Evolutionary conservation across 2,329 filamentous ascomycete species (phyloP), one percentile per base, ranked within the genome.

Genomic region (Graphilbum ipis-grandicollis): DNA sequence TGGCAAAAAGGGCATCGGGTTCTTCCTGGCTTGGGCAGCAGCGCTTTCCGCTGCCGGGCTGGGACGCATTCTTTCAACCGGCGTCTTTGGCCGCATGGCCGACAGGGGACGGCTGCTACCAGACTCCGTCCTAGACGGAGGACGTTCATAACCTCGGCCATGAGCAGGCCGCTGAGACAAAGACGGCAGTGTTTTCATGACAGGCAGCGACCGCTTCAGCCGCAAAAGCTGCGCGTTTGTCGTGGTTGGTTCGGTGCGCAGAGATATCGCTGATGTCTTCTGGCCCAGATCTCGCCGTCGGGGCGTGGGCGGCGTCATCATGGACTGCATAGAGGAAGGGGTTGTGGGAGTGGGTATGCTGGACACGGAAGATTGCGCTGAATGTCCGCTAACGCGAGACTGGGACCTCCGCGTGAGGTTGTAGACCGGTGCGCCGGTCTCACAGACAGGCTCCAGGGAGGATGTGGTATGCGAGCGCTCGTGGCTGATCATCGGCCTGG

Each of bases 371-470:
- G 76, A 75, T 47, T 83, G 75, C 14, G 74, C 58, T 10, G 74
- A 71, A 52, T 86, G 79, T 12, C 72, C 72, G 5, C 26, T 13
- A 21, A 82, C 52, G 39, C 79, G 68, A 3, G 78, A 82, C 43
- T 73, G 70, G 31, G 79, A 72, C 44, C 75, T 65, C 39, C 73
- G 68, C 44, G 64, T 65, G 14, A 61, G 59, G 41, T 66, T 71
- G 31, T 52, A 45, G 34, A 80, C 69, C 17, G 81, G 73, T 4
- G 76, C 83, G 35, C 85, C 85, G 45, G 76, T 85, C 57, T 96
- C 88, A 29, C 84, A 92, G 6, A 96, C 85, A 18, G 88, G 85
- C 51, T 93, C 88, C n/a, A 96, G 66, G 15, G 79, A 77, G 10
- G 80, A 80, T 46, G 74, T 71, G 5, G 76, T 71, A 37, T 68